Evolutionary conservation across 1,284 basidiomycete genomes (phyloP).

Genomic region (Cystobasidiaceae sp.): DNA sequence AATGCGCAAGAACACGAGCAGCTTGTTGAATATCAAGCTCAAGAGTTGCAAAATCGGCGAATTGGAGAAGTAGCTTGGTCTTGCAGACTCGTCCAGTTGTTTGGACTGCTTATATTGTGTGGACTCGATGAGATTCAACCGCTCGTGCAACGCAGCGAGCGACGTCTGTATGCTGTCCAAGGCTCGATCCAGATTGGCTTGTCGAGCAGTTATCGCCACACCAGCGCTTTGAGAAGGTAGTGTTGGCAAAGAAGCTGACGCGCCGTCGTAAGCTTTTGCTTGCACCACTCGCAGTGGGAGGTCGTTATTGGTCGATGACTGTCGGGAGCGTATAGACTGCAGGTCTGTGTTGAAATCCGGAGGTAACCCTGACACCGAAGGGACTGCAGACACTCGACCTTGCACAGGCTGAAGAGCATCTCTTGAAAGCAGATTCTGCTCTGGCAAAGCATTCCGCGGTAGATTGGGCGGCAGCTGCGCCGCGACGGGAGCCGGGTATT

Average conservation of each 20-base stretch:
- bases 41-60: slow-evolving; percentile 24
- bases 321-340: slow-evolving; percentile 3
- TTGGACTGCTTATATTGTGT: neutral
- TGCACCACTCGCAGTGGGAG: too few species aligned
- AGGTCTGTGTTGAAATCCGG: neutral
- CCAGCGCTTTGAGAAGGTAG: slow-evolving; percentile 3
- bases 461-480: slow-evolving; percentile 24
- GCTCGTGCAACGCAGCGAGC: slow-evolving; percentile 80
- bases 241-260: slow-evolving; percentile 5
- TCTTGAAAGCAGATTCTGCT: too few species aligned
- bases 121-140: slow-evolving; percentile 52
- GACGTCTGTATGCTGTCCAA: slow-evolving; percentile 81
- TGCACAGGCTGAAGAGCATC: too few species aligned
- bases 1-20: slow-evolving; percentile 2
- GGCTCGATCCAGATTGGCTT: slow-evolving; percentile 58
- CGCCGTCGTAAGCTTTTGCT: neutral
- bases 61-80: neutral
- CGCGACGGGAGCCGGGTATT: slow-evolving; percentile 27
- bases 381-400: neutral
- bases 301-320: neutral
- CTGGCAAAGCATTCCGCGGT: neutral
- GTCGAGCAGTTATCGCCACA: slow-evolving; percentile 12
- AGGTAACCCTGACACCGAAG: neutral
- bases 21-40: neutral
- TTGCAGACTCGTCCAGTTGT: slow-evolving; percentile 3